These are phyloP conservation scores for Lepidopterella palustris DNA, from an alignment of 495 filamentous ascomycete genomes.

Conservation along the genomic window DNA sequence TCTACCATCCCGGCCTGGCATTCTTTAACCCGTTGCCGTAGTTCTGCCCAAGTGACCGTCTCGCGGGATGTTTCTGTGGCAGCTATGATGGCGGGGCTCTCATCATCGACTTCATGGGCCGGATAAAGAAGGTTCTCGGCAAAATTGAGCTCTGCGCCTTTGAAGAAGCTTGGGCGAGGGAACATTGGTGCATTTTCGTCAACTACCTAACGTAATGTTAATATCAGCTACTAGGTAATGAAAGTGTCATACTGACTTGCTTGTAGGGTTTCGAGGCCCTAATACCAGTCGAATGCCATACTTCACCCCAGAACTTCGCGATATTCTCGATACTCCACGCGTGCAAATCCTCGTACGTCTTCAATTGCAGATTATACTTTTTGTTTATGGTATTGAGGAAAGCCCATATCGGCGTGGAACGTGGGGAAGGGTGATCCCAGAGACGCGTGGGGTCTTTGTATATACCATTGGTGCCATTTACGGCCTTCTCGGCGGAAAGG, in stretches of 20 bases:
- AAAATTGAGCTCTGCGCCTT: constrained; percentile 74
- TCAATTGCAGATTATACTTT: constrained; percentile 57
- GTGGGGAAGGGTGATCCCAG: constrained; percentile 47
- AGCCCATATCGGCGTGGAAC: constrained; percentile 30
- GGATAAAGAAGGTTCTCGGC: constrained; percentile 89
- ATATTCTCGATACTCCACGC: constrained; percentile 77
- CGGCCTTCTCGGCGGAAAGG: no score
- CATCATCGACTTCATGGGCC: constrained; percentile 49
- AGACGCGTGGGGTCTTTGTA: constrained; percentile 25
- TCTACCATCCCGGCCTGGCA: constrained; percentile 65
- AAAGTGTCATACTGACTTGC: constrained; percentile 43
- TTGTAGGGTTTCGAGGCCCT: constrained; percentile 58
- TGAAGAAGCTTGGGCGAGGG: constrained; percentile 79
- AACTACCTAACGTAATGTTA: constrained; percentile 51
- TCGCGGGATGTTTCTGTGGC: constrained; percentile 65
- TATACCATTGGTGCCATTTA: constrained; percentile 18
- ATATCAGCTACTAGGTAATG: background rate
- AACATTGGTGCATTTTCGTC: constrained; percentile 62
- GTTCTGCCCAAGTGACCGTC: constrained; percentile 69
- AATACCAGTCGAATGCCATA: constrained; percentile 76
- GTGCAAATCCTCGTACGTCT: constrained; percentile 64
- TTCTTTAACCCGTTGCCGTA: constrained; percentile 67
- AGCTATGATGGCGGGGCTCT: constrained; percentile 59
- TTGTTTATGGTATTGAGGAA: constrained; percentile 56
- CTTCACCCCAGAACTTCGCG: constrained; percentile 72